These are phyloP conservation scores for Leccinum aurantiacum DNA, from an alignment of 768 basidiomycete species.

Conservation along the genomic window DNA sequence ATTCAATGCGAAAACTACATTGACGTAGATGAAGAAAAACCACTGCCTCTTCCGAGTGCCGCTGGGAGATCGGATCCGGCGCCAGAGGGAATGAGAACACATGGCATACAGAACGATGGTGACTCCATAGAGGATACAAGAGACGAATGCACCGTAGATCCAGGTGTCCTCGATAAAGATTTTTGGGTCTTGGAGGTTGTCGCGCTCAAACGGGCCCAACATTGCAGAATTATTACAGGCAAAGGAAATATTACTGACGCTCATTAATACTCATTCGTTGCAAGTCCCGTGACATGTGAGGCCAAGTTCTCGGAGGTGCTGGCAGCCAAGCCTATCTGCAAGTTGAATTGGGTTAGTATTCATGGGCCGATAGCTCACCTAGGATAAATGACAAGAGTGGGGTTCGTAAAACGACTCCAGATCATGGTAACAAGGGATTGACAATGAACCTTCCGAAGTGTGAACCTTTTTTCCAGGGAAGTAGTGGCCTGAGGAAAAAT, in stretches of 20 bases:
- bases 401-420: no score
- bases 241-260: background rate
- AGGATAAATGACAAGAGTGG: no score
- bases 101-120: constrained; percentile 26
- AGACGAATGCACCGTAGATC: constrained; percentile 32
- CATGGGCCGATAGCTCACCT: no score
- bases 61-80: constrained; percentile 14
- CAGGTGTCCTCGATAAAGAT: constrained; percentile 30
- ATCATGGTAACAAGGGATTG: no score
- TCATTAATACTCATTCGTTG: background rate
- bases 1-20: constrained; percentile 28
- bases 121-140: constrained; percentile 30
- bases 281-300: no score
- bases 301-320: no score
- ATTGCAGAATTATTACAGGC: constrained; percentile 12
- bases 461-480: no score
- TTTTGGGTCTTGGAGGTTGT: constrained; percentile 9
- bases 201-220: constrained; percentile 7
- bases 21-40: constrained; percentile 32
- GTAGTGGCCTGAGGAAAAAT: no score
- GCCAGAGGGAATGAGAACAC: constrained; percentile 31
- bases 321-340: no score
- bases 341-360: no score
- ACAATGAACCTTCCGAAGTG: no score
- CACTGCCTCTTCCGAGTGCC: constrained; percentile 19